These are phyloP conservation scores for Xylaria sp. DNA, from an alignment of 2,329 filamentous ascomycete species.

Conservation along the genomic window DNA sequence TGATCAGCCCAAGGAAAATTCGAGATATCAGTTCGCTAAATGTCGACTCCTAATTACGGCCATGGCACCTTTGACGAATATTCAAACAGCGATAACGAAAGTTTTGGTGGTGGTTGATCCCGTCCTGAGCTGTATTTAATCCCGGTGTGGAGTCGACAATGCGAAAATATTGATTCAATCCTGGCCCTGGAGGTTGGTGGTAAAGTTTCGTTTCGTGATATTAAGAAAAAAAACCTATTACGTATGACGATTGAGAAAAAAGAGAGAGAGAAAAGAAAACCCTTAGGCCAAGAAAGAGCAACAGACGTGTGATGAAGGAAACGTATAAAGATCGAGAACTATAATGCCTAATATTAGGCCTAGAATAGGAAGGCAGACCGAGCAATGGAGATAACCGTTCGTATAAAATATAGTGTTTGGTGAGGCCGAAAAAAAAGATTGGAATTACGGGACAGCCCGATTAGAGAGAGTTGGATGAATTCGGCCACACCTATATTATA, in stretches of 20 bases:
- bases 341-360: conserved; percentile 35
- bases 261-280: conserved; percentile 19
- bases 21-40: conserved; percentile 18
- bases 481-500: conserved; percentile 28
- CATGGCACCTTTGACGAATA: conserved; percentile 31
- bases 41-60: conserved; percentile 30
- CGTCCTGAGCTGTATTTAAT: conserved; percentile 6
- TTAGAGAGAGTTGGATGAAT: conserved; percentile 32
- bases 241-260: conserved; percentile 14
- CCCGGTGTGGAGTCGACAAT: conserved; percentile 20
- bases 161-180: conserved; percentile 6
- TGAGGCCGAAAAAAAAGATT: conserved; percentile 33
- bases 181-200: neutral
- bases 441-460: conserved; percentile 31
- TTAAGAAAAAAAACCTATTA: conserved; percentile 25
- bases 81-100: conserved; percentile 14
- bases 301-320: conserved; percentile 26
- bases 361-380: conserved; percentile 30
- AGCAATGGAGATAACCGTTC: conserved; percentile 31
- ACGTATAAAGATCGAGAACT: conserved; percentile 21
- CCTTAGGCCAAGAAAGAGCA: conserved; percentile 29
- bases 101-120: conserved; percentile 11
- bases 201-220: conserved; percentile 11
- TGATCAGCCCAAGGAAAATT: conserved; percentile 23
- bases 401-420: conserved; percentile 34